Conservation (phyloP, 164 flowering plant genomes). For the Vitis labrusca region DNA sequence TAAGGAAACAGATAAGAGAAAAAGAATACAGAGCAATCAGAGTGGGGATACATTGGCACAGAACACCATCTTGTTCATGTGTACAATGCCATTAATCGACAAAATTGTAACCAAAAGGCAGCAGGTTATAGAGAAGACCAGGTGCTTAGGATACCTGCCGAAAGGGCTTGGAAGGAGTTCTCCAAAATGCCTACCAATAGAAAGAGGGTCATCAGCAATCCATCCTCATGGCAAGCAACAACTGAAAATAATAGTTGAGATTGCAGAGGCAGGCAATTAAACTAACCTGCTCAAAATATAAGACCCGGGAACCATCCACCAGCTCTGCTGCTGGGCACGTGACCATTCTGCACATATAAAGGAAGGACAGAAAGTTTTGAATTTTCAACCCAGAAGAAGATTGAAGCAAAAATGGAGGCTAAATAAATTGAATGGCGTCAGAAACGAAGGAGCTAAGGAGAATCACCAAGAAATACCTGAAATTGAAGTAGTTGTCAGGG, state of each 20-base stretch:
- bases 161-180: conserved; percentile 96
- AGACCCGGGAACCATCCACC: conserved; percentile 89
- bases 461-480: conserved; percentile 47
- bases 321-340: conserved; percentile 95
- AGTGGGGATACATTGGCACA: not conserved
- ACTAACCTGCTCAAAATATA: conserved; percentile 84
- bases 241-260: not conserved
- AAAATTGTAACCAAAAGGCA: not conserved
- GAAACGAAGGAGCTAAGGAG: not conserved
- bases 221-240: not conserved
- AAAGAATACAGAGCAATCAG: not conserved
- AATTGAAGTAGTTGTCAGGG: conserved; percentile 86
- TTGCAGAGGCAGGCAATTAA: not conserved
- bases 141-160: conserved; percentile 58
- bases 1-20: too few species aligned
- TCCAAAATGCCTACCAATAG: conserved; percentile 85
- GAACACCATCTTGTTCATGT: not conserved
- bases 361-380: not conserved
- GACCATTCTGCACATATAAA: conserved; percentile 56
- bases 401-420: not conserved
- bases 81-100: not conserved
- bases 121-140: not conserved
- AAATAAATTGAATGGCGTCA: not conserved
- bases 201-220: conserved; percentile 10
- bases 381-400: not conserved